Percentiles rank a stretch among this genome's conserved stretches.
Evolutionary conservation across 1,284 basidiomycete species (phyloP).

Genomic region (Pseudozyma pruni): DNA sequence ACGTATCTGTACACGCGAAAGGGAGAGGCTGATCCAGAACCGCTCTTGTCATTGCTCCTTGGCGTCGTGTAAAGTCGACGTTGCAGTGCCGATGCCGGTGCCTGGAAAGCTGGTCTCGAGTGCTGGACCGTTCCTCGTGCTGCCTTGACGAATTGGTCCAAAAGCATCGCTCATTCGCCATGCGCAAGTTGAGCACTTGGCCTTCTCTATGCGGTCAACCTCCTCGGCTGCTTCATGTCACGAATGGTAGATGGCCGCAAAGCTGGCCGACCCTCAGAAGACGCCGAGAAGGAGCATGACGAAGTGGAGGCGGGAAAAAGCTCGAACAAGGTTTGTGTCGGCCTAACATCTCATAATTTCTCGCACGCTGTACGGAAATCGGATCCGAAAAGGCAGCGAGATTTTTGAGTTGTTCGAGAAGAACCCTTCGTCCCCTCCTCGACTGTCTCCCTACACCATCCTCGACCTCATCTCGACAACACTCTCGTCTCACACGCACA

Average conservation of each 20-base stretch:
- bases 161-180: no score
- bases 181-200: no score
- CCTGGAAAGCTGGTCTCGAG: neutral
- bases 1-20: slow-evolving; percentile 64
- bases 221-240: no score
- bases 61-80: neutral
- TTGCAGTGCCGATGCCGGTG: neutral
- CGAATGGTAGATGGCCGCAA: no score
- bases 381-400: slow-evolving; percentile 26
- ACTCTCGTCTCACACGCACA: neutral
- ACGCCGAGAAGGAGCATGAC: no score
- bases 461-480: neutral
- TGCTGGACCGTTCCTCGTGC: neutral
- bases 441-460: neutral
- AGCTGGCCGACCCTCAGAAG: no score
- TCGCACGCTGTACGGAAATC: no score
- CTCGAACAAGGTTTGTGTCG: neutral
- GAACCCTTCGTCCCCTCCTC: slow-evolving; percentile 8
- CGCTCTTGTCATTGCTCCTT: neutral
- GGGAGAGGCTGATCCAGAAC: neutral
- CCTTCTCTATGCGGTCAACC: no score
- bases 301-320: neutral
- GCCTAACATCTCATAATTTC: no score
- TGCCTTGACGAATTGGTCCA: neutral
- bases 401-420: slow-evolving; percentile 30